phyloP scores from a whole-genome alignment of 2,329 filamentous ascomycete genomes.

The Camillea tinctor region DNA sequence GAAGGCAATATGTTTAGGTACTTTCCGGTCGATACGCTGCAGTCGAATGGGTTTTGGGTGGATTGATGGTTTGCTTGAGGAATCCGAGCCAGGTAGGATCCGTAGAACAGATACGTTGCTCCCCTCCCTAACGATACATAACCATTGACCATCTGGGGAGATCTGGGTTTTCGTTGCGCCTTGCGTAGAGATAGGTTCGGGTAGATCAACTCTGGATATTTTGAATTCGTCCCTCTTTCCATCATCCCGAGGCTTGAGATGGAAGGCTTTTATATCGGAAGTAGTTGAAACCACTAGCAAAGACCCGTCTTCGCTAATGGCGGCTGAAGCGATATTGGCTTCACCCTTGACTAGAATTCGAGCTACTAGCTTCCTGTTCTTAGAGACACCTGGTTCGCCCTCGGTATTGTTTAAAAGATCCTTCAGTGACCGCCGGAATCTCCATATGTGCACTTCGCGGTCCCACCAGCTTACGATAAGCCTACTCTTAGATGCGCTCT shows the following conservation, averaged over 20 bases:
- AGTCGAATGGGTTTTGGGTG: slow-evolving; percentile 47
- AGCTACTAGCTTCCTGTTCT: slow-evolving; percentile 64
- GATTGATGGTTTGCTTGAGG: slow-evolving; percentile 39
- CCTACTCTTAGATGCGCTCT: slow-evolving; percentile 70
- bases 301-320: slow-evolving; percentile 69
- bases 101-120: slow-evolving; percentile 55
- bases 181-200: slow-evolving; percentile 51
- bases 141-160: slow-evolving; percentile 69
- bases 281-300: slow-evolving; percentile 75
- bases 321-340: slow-evolving; percentile 75
- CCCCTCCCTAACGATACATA: slow-evolving; percentile 63
- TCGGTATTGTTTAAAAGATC: slow-evolving; percentile 44
- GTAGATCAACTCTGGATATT: slow-evolving; percentile 68
- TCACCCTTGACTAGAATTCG: slow-evolving; percentile 71
- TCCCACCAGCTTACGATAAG: slow-evolving; percentile 92
- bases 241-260: slow-evolving; percentile 54
- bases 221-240: slow-evolving; percentile 60
- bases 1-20: slow-evolving; percentile 55
- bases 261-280: slow-evolving; percentile 75
- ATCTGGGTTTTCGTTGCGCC: slow-evolving; percentile 71
- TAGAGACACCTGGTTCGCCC: slow-evolving; percentile 43
- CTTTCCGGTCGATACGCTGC: slow-evolving; percentile 51
- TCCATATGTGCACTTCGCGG: slow-evolving; percentile 82
- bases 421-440: slow-evolving; percentile 45
- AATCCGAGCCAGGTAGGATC: slow-evolving; percentile 36